A percentile compares a stretch with the other conserved stretches of the same genome.
These are phyloP conservation scores for Papilionanthe hybrid DNA, from an alignment of 116 monocot genomes.

Conservation along the genomic window DNA sequence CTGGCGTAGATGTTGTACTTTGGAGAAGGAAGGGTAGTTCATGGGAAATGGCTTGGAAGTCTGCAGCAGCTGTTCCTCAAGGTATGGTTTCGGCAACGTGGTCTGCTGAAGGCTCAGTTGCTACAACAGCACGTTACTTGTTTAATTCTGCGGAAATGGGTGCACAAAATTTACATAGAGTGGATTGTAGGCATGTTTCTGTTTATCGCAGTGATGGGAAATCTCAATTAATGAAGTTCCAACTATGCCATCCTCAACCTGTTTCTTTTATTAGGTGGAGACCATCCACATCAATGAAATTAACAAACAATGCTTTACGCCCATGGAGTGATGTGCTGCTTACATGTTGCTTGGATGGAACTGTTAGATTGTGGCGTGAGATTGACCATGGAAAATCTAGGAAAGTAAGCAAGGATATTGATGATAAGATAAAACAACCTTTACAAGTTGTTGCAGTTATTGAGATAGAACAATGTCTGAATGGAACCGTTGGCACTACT, in stretches of 20 bases:
- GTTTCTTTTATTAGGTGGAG: constrained; percentile 93
- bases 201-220: constrained; percentile 52
- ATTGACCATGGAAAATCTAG: constrained; percentile 43
- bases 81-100: constrained; percentile 67
- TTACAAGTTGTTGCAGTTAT: constrained; percentile 79
- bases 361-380: constrained; percentile 94
- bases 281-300: constrained; percentile 26
- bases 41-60: constrained; percentile 70
- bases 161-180: constrained; percentile 4
- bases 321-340: constrained; percentile 58
- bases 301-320: constrained; percentile 20
- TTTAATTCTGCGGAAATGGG: background rate
- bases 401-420: constrained; percentile 35
- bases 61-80: constrained; percentile 49
- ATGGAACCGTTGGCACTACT: constrained; percentile 51
- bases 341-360: constrained; percentile 87
- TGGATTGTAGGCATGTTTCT: constrained; percentile 39
- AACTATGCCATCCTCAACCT: constrained; percentile 67
- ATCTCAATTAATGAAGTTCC: constrained; percentile 30
- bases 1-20: constrained; percentile 54
- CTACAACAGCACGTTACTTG: constrained; percentile 36
- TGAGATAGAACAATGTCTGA: constrained; percentile 68
- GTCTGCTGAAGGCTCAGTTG: constrained; percentile 61
- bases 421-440: constrained; percentile 35
- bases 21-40: constrained; percentile 52